These are phyloP conservation scores for Trichothecium roseum DNA, from an alignment of 2,329 filamentous ascomycete genomes.

Conservation along the genomic window DNA sequence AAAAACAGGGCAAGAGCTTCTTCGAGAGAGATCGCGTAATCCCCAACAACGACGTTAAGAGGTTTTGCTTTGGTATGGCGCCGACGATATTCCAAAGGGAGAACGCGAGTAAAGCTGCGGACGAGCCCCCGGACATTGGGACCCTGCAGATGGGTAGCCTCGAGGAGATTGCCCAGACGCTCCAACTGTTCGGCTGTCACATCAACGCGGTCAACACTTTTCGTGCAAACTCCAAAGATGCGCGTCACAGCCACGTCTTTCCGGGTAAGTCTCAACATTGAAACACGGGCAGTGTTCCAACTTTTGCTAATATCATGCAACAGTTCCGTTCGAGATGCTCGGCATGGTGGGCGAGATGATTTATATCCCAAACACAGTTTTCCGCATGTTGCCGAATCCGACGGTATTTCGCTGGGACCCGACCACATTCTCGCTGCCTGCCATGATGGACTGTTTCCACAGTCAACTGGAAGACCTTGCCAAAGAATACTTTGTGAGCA, in stretches of 20 bases:
- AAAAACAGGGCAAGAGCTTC: conserved; percentile 21
- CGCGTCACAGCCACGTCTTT: conserved; percentile 13
- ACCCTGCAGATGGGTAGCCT: conserved; percentile 21
- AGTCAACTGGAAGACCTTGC: not conserved
- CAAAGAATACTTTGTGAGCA: not conserved
- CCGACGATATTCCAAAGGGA: conserved; percentile 24
- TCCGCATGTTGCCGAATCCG: conserved; percentile 31
- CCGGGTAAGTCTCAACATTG: conserved; percentile 9
- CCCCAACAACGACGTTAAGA: conserved; percentile 24
- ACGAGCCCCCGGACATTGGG: conserved; percentile 11
- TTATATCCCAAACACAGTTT: conserved; percentile 23
- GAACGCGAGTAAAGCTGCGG: too few species aligned
- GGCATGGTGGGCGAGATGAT: conserved; percentile 27
- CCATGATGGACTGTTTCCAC: not conserved
- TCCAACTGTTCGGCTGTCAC: conserved; percentile 28
- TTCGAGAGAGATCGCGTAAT: conserved; percentile 25
- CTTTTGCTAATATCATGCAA: not conserved
- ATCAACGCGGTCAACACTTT: conserved; percentile 21
- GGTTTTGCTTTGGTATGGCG: conserved; percentile 27
- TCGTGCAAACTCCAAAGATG: conserved; percentile 9
- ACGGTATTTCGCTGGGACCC: conserved; percentile 13
- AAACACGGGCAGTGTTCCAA: not conserved
- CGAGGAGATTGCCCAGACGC: conserved; percentile 22
- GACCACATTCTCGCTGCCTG: conserved; percentile 8
- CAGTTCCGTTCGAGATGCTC: conserved; percentile 18